Evolutionary conservation across 2,329 filamentous ascomycete genomes (phyloP), one percentile per base, ranked within the genome.

Genomic region (Bipolaris gigantea): DNA sequence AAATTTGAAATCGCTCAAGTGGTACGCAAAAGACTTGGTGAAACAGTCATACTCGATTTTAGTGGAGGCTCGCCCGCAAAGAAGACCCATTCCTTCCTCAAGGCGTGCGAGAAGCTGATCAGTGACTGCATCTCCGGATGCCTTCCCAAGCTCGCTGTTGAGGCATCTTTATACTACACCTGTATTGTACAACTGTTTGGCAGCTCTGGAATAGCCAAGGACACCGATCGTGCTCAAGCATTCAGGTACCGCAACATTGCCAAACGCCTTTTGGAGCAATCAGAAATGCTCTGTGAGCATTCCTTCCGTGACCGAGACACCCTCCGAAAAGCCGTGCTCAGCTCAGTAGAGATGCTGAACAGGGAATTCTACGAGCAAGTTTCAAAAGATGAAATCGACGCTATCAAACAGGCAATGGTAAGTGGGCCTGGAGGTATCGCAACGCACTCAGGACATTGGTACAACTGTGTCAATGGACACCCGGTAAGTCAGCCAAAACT

Each of bases 401-500:
- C 75, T 2, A 78, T 83, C 54, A 79, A 80, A 41, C 48, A 58
- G 1, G 79, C 80, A 1, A 83, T 83, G 79, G 70, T 78, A 4
- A 72, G 60, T 1, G 80, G 80, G 7, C 57, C 66, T 0, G 33
- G 53, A 1, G 77, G 77, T 0, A 77, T 79, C 16, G 65, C 70
- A 0, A 76, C 73, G 0, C 72, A 77, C 41, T 73, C 74, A 0
- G 85, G 85, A 0, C 83, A 86, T 58, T 88, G 85, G 85, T 88
- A 87, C 66, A 76, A 72, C 0, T 87, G 83, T 57, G 69, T 59
- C 21, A 84, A 85, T 53, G 79, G 80, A 2, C 83, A 87, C 64
- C 80, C 82, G 2, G 75, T 76, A 67, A 53, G 64, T 46, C 8
- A 21, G 2, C 16, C n/a, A 13, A 2, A 18, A n/a, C 34, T 5